These are phyloP conservation scores for Linum tenue DNA, from an alignment of 345 rosid genomes.

Conservation along the genomic window DNA sequence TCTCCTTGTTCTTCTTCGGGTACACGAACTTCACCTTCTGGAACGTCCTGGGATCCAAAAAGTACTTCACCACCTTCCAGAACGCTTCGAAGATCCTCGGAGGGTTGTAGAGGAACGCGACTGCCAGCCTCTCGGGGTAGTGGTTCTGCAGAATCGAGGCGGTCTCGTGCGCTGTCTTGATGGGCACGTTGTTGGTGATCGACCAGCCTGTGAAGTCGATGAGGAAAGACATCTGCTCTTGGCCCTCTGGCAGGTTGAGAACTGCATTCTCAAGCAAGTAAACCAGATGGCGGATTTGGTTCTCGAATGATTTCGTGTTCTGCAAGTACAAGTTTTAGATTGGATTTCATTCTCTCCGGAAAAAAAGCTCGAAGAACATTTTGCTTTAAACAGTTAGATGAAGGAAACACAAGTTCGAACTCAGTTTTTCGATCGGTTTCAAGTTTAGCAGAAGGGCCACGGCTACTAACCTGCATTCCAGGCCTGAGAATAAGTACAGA, in stretches of 20 bases:
- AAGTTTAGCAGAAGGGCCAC: too few relatives aligned
- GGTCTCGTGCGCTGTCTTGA: slow-evolving; percentile 74
- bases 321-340: slow-evolving; percentile 23
- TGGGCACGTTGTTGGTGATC: slow-evolving; percentile 52
- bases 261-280: slow-evolving; percentile 89
- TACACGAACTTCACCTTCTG: slow-evolving; percentile 11
- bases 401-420: not conserved
- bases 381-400: too few relatives aligned
- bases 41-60: slow-evolving; percentile 12
- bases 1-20: slow-evolving; percentile 6
- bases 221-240: slow-evolving; percentile 90
- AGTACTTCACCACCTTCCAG: slow-evolving; percentile 21
- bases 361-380: slow-evolving; percentile 7
- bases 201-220: slow-evolving; percentile 94
- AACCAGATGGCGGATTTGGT: slow-evolving; percentile 70
- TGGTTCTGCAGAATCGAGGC: slow-evolving; percentile 67
- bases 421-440: too few relatives aligned
- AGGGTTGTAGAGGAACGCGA: slow-evolving; percentile 87
- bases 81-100: slow-evolving; percentile 42
- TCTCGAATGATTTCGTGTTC: slow-evolving; percentile 67
- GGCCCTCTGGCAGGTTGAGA: slow-evolving; percentile 78
- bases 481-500: slow-evolving; percentile 84
- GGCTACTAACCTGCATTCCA: slow-evolving; percentile 50
- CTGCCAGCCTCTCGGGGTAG: slow-evolving; percentile 90
- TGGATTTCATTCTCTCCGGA: too few relatives aligned